Evolutionary conservation across 2,329 filamentous ascomycete genomes (phyloP), one percentile per base, ranked within the genome.

Genomic region (Aspergillus latus): DNA sequence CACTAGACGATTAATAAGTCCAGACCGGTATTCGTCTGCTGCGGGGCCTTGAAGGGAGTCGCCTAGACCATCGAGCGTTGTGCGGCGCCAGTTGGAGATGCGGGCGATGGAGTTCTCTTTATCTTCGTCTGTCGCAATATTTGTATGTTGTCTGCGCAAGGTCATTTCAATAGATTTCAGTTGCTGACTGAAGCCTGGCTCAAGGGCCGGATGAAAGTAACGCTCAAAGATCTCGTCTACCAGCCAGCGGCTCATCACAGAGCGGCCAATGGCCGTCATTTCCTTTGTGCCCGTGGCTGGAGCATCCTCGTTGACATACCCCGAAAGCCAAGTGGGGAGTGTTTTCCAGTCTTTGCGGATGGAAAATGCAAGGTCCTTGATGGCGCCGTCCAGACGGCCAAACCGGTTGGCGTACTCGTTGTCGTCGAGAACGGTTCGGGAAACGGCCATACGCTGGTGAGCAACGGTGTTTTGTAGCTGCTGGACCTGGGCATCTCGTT

Each of bases 391-490:
- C 47, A 99, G 82, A 21, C 94, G 87, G 69, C 88, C 90, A 76
- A 97, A 97, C 21, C 93, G 85, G 16, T 88, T 92, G 37, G 85
- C 81, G 71, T 99, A 99, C 78, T 97, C 93, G 73, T 86, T 96
- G 71, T 99, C 94, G 70, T 99, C 94, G 52, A 97, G 87, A 1
- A 92, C 90, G 1, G 93, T 97, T 59, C 92, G 89, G 21, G 93
- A 97, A 70, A 95, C 89, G 2, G 94, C 94, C 73, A 99, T 87
- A 57, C 93, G 88, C 75, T 97, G 94, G 73, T 96, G 94, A 56
- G 94, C 94, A 52, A 99, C 84, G n/a, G 92, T 94, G 72, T 99
- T 97, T 72, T 99, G 94, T 15, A 99, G 82, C 66, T 94, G 89
- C 72, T 97, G 93, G 26, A 97, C 89, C 74, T 97, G 92, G 15